Evolutionary conservation across 2,329 filamentous ascomycete genomes (phyloP).

Genomic region (Elsinoe australis): DNA sequence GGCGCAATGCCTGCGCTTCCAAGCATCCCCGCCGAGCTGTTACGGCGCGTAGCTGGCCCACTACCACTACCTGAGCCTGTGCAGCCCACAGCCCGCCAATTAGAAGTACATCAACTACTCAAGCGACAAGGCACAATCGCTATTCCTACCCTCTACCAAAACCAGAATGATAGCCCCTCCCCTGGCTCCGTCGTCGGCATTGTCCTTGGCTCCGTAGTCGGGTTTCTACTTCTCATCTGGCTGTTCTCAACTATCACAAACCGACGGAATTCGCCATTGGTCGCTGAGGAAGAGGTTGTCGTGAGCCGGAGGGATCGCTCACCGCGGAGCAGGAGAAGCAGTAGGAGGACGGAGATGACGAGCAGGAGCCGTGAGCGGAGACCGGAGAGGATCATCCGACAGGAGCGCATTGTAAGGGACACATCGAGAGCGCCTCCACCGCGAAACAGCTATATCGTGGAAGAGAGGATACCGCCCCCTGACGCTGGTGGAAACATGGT

Average conservation of each 20-base stretch:
- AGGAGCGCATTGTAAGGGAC: constrained; percentile 31
- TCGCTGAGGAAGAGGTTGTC: constrained; percentile 28
- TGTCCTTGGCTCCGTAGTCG: constrained; percentile 47
- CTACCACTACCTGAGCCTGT: constrained; percentile 9
- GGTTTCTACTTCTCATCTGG: constrained; percentile 48
- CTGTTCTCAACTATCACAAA: constrained; percentile 39
- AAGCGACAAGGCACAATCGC: constrained; percentile 32
- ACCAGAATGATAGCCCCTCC: constrained; percentile 44
- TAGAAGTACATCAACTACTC: constrained; percentile 14
- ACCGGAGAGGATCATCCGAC: constrained; percentile 28
- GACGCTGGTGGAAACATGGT: constrained; percentile 47
- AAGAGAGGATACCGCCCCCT: constrained; percentile 34
- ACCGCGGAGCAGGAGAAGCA: constrained; percentile 28
- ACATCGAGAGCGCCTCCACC: constrained; percentile 18
- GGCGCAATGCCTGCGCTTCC: constrained; percentile 18
- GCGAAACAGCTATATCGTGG: constrained; percentile 34
- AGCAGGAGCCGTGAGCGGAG: constrained; percentile 23
- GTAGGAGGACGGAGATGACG: constrained; percentile 26
- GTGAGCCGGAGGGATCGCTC: constrained; percentile 26
- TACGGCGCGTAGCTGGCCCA: constrained; percentile 3
- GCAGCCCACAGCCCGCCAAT: constrained; percentile 8
- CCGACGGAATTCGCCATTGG: constrained; percentile 22
- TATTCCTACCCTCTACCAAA: constrained; percentile 56
- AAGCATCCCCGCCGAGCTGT: neutral
- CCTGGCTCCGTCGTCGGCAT: constrained; percentile 55